Evolutionary conservation across 139 green algal genomes (phyloP), one percentile per base, ranked within the genome.

Genomic region (Nannochloris sp.): DNA sequence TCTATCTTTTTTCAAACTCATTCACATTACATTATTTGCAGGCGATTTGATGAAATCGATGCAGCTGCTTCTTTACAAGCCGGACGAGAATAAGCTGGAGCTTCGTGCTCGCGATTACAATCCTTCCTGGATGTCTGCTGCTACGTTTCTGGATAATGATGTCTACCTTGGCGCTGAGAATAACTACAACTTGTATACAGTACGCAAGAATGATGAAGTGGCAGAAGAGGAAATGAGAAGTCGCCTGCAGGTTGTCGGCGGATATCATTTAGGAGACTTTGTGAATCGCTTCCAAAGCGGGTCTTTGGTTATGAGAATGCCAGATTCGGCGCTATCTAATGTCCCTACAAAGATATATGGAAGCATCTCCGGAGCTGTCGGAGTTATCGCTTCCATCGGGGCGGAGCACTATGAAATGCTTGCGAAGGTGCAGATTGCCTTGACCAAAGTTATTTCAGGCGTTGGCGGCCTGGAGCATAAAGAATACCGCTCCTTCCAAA

Each of bases 31-130:
- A 51, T 51, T 51, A 27, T n/a, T 65, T 23, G 51, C 70, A 84
- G 88, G 93, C 13, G 93, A 99, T 71, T 65, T 99, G 32, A 99
- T 99, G 93, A 92, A 95, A 53, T 92, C 79, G 66, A 83, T 99
- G 27, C 79, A 82, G n/a, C 66, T 99, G 65, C 77, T 94, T 57
- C 34, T 84, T 54, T 95, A 91, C 75, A 68, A 72, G 31, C 73
- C 76, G 13, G 83, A 91, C 61, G 83, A 92, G 44, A 73, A 78
- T 2, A 45, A 68, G 3, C 83, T 98, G 57, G 31, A 74, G 25
- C 34, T 75, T 60, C 51, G 76, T 13, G 85, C 90, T 24, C 72
- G 83, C 1, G 92, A 98, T 61, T 95, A 80, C 64, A 83, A 88
- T 62, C 81, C 79, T 38, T 93, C 89, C 64, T 98, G 90, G 87